A percentile compares a stretch with the other conserved stretches of the same genome.
Evolutionary conservation across 1,139 yeast species (phyloP).

Genomic region (Entelexis sorbosivorans): DNA sequence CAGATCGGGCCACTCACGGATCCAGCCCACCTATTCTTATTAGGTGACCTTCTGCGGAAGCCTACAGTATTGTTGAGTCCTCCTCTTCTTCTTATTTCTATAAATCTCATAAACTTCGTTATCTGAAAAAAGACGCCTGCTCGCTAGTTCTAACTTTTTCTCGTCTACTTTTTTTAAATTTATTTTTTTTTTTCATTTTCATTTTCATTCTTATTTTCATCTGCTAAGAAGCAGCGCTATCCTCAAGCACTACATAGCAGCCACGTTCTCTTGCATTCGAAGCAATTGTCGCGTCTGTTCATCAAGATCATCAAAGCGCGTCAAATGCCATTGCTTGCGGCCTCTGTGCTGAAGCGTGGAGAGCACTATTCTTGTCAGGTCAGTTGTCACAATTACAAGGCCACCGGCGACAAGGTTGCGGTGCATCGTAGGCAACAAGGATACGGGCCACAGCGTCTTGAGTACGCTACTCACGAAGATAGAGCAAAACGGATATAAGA

Average conservation of each 20-base stretch:
- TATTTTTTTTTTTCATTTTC: no score
- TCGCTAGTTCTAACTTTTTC: no score
- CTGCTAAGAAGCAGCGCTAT: no score
- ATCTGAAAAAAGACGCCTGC: no score
- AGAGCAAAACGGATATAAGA: not conserved
- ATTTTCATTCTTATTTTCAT: no score
- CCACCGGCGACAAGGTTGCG: conserved; percentile 1
- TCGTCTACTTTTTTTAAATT: no score
- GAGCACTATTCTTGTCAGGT: not conserved
- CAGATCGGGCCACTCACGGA: no score
- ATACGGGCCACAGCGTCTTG: not conserved
- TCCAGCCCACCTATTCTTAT: no score
- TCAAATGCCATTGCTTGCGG: not conserved
- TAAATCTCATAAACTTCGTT: no score
- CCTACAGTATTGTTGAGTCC: no score
- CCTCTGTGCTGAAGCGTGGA: not conserved
- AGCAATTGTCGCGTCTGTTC: not conserved
- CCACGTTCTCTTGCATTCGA: not conserved
- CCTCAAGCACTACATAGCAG: not conserved
- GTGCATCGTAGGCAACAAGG: not conserved
- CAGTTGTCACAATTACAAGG: not conserved
- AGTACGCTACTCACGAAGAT: not conserved
- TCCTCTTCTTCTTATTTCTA: no score
- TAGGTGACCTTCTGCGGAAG: no score
- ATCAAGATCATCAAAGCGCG: not conserved